phyloP scores from a whole-genome alignment of 2,329 filamentous ascomycete species.

The Sarocladium brachiariae region DNA sequence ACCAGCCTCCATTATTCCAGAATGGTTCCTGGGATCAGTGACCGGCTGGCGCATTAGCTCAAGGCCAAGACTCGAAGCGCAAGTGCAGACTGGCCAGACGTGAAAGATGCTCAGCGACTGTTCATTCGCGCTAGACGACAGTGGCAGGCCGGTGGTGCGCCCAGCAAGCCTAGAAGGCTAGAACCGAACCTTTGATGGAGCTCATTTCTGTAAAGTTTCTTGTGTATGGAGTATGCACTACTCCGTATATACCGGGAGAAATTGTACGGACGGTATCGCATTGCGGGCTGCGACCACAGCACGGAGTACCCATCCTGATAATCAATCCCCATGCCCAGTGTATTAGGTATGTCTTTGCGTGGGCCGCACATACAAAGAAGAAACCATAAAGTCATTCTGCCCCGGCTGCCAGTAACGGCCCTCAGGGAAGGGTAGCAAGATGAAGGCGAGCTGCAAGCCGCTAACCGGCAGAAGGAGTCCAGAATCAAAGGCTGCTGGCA shows the following conservation, averaged over 20 bases:
- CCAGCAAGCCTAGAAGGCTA: neutral
- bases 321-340: no score
- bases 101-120: neutral
- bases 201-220: neutral
- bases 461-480: neutral
- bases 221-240: neutral
- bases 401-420: no score
- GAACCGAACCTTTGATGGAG: neutral
- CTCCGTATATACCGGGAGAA: no score
- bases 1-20: no score
- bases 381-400: no score
- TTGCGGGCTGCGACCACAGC: no score
- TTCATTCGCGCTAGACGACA: neutral
- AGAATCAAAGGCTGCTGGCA: neutral
- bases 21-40: neutral
- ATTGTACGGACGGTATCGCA: no score
- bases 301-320: no score
- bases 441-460: neutral
- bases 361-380: no score
- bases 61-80: neutral
- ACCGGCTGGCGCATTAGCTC: neutral
- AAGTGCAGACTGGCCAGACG: neutral
- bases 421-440: neutral
- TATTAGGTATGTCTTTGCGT: no score
- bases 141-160: neutral